Percentiles rank a stretch among this genome's conserved stretches.
phyloP scores from a whole-genome alignment of 805 yeast species.

The Brettanomyces custersianus region DNA sequence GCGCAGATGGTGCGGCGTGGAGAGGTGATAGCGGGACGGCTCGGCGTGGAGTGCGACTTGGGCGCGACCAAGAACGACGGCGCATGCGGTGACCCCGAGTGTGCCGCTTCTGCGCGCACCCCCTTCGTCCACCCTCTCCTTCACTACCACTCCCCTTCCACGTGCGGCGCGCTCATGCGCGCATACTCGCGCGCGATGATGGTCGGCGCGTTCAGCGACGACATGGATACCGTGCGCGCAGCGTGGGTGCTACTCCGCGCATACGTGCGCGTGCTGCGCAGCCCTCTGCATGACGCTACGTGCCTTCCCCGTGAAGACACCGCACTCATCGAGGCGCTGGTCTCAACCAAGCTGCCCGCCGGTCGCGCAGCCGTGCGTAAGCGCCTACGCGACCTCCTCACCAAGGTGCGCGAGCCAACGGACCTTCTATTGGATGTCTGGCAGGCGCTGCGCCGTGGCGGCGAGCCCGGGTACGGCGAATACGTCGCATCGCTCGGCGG shows the following conservation, averaged over 20 bases:
- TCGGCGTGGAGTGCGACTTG: conserved; percentile 7
- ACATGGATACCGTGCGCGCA: conserved; percentile 38
- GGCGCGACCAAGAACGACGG: conserved; percentile 4
- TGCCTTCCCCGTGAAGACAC: conserved; percentile 25
- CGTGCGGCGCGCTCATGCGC: conserved; percentile 27
- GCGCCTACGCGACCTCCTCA: conserved; percentile 39
- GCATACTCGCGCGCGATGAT: conserved; percentile 43
- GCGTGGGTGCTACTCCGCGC: conserved; percentile 33
- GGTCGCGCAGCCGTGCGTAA: conserved; percentile 72
- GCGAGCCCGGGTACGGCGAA: conserved; percentile 50
- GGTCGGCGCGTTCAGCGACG: conserved; percentile 42
- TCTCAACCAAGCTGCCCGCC: conserved; percentile 51
- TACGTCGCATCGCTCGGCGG: conserved; percentile 67
- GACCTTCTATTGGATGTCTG: conserved; percentile 32
- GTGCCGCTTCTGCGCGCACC: no score
- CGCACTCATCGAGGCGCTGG: conserved; percentile 33
- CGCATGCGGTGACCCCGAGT: no score
- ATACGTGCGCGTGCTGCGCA: conserved; percentile 15
- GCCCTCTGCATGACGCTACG: conserved; percentile 11
- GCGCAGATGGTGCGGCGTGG: conserved; percentile 30
- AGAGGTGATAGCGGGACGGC: conserved; percentile 24
- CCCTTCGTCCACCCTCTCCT: no score
- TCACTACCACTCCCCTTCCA: conserved; percentile 13
- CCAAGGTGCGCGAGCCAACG: conserved; percentile 25
- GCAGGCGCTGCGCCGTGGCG: conserved; percentile 12